These are phyloP conservation scores for Brassica incana DNA, from an alignment of 345 rosid genomes.

Conservation along the genomic window DNA sequence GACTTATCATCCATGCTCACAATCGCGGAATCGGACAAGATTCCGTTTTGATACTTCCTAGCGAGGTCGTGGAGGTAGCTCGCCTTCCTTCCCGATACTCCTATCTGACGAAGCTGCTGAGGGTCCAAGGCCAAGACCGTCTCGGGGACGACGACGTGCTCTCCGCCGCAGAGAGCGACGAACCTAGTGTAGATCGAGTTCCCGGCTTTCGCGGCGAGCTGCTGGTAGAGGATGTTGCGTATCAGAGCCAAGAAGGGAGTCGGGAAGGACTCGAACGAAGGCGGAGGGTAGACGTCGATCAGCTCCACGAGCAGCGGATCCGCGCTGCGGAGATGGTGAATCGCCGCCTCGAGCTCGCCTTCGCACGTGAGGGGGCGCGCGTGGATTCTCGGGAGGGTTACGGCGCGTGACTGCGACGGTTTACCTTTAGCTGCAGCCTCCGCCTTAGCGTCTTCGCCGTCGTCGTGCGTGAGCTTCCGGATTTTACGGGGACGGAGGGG, in stretches of 20 bases:
- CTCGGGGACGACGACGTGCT: conserved; percentile 64
- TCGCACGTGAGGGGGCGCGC: conserved; percentile 72
- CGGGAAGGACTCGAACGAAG: conserved; percentile 66
- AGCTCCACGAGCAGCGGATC: conserved; percentile 68
- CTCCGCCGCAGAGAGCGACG: conserved; percentile 77
- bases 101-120: conserved; percentile 80
- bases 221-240: conserved; percentile 84
- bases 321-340: conserved; percentile 68
- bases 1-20: conserved; percentile 89
- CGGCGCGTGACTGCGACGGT: conserved; percentile 41
- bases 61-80: conserved; percentile 91
- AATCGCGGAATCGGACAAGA: conserved; percentile 72
- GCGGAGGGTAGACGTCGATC: conserved; percentile 64
- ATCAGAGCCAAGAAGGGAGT: conserved; percentile 82
- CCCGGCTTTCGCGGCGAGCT: conserved; percentile 81
- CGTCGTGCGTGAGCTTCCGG: conserved; percentile 70
- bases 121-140: conserved; percentile 64
- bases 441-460: conserved; percentile 22
- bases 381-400: conserved; percentile 47
- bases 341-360: conserved; percentile 78
- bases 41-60: conserved; percentile 79
- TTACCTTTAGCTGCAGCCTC: conserved; percentile 30
- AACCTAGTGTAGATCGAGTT: conserved; percentile 80
- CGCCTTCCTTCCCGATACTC: conserved; percentile 84
- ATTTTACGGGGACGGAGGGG: conserved; percentile 86